Evolutionary conservation across 176 grass and related monocot genomes (phyloP), one percentile per base, ranked within the genome.

Genomic region (Musa schizocarpa): DNA sequence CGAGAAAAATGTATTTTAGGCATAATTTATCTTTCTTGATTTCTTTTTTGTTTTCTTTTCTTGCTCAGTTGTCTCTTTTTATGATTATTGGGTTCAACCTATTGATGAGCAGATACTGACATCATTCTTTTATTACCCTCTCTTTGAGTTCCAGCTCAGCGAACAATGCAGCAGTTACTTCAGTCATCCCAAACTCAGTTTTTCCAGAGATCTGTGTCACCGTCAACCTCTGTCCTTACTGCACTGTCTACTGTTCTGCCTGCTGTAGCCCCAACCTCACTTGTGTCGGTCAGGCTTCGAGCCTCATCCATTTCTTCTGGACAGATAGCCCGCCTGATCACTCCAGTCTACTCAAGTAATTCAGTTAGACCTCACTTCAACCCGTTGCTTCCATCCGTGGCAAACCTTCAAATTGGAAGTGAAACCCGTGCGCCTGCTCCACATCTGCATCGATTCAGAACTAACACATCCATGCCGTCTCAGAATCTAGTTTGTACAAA

Each of bases 351-450:
- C 48, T 52, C 58, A 17, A 55, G 72, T 79, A 88, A 71, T 71
- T 49, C 62, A 24, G 27, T 80, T 34, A 76, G 72, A 76, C 65
- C 83, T 21, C 65, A 82, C 67, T 69, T 80, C 61, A 77, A 69
- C 73, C 65, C 68, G 48, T 74, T 49, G 17, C 72, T 85, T 80
- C 25, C 81, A 69, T 25, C 83, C 48, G 61, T 43, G 58, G 54
- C 77, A 75, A 86, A 29, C 78, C 71, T 70, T 84, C 83, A 77
- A 74, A 70, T 27, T 63, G 70, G 72, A 79, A 69, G 74, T 72
- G 89, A 87, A 74, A 54, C 78, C 54, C 89, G 85, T 63, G 81
- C 89, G 11, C 89, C 86, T 82, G 81, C 89, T 75, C 89, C 89
- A 51, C 89, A 92, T 86, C 89, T 92, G 25, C 83, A 86, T 70